Percentiles rank a stretch among this genome's conserved stretches.
Evolutionary conservation across 2,329 filamentous ascomycete genomes (phyloP).

Genomic region (Anthostomella pinea): DNA sequence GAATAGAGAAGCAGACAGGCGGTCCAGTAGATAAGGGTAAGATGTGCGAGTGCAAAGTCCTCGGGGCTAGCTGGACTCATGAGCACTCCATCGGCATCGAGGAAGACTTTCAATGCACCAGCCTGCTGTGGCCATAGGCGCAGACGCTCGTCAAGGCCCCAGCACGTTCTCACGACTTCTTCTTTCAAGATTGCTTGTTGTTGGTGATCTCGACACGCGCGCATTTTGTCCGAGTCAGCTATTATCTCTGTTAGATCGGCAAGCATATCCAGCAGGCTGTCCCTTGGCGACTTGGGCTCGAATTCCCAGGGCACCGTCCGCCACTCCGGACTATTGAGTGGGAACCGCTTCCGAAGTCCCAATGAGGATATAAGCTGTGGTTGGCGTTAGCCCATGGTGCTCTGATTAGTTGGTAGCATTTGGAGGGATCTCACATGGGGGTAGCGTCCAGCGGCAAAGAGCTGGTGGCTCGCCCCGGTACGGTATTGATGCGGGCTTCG

Average conservation of each 20-base stretch:
- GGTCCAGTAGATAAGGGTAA: conserved; percentile 16
- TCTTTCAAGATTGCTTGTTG: background rate
- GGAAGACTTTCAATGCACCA: conserved; percentile 9
- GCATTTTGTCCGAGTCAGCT: conserved; percentile 29
- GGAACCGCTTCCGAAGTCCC: conserved; percentile 19
- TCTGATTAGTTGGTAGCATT: background rate
- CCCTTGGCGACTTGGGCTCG: conserved; percentile 28
- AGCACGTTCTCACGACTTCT: conserved; percentile 5
- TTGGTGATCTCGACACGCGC: conserved; percentile 8
- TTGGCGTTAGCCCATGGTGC: background rate
- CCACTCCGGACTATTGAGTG: conserved; percentile 31
- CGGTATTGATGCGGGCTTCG: conserved; percentile 13
- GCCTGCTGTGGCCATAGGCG: conserved; percentile 10
- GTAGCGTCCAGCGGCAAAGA: conserved; percentile 15
- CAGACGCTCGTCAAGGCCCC: conserved; percentile 8
- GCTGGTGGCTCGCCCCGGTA: conserved; percentile 11
- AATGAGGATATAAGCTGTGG: conserved; percentile 13
- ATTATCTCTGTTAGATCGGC: conserved; percentile 30
- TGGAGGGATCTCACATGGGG: conserved; percentile 6
- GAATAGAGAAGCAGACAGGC: conserved; percentile 9
- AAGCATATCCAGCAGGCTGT: conserved; percentile 20
- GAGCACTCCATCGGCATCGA: conserved; percentile 4
- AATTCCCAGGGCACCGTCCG: conserved; percentile 31
- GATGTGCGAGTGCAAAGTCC: conserved; percentile 13
- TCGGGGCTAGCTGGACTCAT: conserved; percentile 1